phyloP scores from a whole-genome alignment of 2,329 filamentous ascomycete species.

The Sarocladiaceae sp. region DNA sequence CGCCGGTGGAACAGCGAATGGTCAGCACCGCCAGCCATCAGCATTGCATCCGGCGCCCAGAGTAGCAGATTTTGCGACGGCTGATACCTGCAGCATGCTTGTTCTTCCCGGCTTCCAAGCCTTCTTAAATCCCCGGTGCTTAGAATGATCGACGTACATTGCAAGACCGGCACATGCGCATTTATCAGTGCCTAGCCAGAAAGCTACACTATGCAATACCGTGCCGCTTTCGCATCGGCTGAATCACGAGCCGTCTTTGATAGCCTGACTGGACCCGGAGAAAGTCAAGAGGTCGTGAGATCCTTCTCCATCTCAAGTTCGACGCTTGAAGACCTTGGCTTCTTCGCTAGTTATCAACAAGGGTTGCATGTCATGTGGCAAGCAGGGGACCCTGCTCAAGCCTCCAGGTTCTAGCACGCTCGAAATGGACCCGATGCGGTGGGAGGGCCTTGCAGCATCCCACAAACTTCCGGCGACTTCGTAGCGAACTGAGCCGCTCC shows the following conservation, averaged over 20 bases:
- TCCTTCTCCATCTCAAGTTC: neutral
- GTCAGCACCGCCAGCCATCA: constrained; percentile 4
- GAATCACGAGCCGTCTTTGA: neutral
- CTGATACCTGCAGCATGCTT: neutral
- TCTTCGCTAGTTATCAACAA: too few species aligned
- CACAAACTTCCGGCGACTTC: neutral
- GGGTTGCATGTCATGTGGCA: too few species aligned
- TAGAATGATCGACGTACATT: neutral
- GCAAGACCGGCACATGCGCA: neutral
- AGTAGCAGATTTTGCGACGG: constrained; percentile 7
- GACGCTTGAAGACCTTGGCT: neutral
- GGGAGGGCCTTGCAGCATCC: neutral
- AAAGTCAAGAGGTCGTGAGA: neutral
- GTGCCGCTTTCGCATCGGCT: constrained; percentile 2
- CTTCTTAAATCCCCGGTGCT: constrained; percentile 7
- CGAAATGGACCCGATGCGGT: neutral
- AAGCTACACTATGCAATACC: neutral
- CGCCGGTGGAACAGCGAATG: neutral
- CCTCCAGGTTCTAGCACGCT: neutral
- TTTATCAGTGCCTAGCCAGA: neutral
- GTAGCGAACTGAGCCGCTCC: too few species aligned
- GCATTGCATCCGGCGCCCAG: constrained; percentile 5
- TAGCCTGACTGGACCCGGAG: neutral
- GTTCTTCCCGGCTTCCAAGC: neutral
- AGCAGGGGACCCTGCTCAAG: too few species aligned